Base-by-base conservation (phyloP, 805 yeast species). In the Candida manassasensis region DNA sequence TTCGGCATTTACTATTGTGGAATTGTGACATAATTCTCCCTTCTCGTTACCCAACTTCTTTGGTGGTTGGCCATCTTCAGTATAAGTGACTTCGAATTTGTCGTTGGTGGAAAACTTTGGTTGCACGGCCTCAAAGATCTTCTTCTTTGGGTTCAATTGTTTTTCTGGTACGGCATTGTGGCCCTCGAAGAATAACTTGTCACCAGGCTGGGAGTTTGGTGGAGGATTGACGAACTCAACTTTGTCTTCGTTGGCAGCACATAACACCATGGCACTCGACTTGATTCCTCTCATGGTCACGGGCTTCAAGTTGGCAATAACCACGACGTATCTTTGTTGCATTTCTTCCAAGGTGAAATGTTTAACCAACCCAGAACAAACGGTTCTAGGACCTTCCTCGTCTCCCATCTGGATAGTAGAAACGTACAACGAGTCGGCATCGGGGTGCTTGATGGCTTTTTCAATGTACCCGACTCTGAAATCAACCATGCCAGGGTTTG, bases 201-300 rank as follows among this genome's bases (percentile, higher is more conserved):
- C 98, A 63, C 99, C 99, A 9, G 98, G 80, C 67, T 86, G 75
- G 29, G 96, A 78, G 12, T 88, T 95, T 22, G 75, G 78, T 48
- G 99, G 99, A 39, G 97, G 97, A 60, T 84, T 82, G 47, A 90
- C 89, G 52, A 93, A 88, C 66, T 93, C 97, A 40, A 93, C 96
- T 21, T 61, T 62, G 24, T 66, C 67, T 33, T 75, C 84, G 36
- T 71, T 80, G 26, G 96, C 87, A 17, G 88, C 90, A 73, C 99
- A 93, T 49, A 93, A 73, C 32, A 93, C 97, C 99, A 93, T 93
- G 35, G 96, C 99, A 34, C 79, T 69, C 7, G 97, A 88, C 61
- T 87, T 87, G 55, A 93, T 79, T 47, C 98, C 97, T 69, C 98
- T 83, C 99, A 93, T 93, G 54, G 81, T 81, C 27, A 89, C 98